These are phyloP conservation scores for Hypomontagnella submonticulosa DNA, from an alignment of 495 filamentous ascomycete species.

Conservation along the genomic window DNA sequence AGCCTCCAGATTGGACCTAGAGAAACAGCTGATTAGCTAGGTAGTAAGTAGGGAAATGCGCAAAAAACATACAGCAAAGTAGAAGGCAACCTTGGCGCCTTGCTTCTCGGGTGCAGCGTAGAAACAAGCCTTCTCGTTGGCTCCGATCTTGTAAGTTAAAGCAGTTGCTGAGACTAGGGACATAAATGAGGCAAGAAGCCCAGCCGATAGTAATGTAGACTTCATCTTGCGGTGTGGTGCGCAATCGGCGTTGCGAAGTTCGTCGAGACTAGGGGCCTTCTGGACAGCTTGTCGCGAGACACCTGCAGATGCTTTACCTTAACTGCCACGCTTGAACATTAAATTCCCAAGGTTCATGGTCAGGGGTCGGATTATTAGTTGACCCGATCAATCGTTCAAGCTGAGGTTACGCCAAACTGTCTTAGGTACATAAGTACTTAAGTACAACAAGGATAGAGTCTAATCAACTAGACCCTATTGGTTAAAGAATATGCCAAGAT, in stretches of 20 bases:
- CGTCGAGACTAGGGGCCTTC: constrained; percentile 17
- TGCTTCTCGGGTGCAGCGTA: constrained; percentile 78
- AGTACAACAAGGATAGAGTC: neutral
- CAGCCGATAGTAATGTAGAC: constrained; percentile 57
- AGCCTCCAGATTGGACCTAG: constrained; percentile 94
- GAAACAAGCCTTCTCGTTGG: constrained; percentile 97
- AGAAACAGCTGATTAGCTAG: constrained; percentile 14
- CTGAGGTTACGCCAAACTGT: neutral
- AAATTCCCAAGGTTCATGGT: neutral
- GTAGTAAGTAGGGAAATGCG: constrained; percentile 3
- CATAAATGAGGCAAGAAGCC: constrained; percentile 72
- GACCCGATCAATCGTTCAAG: no score
- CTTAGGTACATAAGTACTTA: constrained; percentile 5
- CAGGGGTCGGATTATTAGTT: constrained; percentile 40
- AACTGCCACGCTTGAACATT: constrained; percentile 25
- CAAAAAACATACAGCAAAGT: constrained; percentile 84
- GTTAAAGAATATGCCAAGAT: constrained; percentile 21
- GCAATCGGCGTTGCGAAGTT: constrained; percentile 32
- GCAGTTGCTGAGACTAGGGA: constrained; percentile 80
- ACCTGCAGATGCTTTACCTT: constrained; percentile 1
- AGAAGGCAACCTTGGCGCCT: constrained; percentile 94
- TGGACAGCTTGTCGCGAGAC: constrained; percentile 44
- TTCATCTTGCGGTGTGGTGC: constrained; percentile 57
- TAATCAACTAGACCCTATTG: constrained; percentile 27
- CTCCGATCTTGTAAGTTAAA: constrained; percentile 89